Evolutionary conservation across 2,329 filamentous ascomycete genomes (phyloP).

Genomic region (Colletotrichum sp.): DNA sequence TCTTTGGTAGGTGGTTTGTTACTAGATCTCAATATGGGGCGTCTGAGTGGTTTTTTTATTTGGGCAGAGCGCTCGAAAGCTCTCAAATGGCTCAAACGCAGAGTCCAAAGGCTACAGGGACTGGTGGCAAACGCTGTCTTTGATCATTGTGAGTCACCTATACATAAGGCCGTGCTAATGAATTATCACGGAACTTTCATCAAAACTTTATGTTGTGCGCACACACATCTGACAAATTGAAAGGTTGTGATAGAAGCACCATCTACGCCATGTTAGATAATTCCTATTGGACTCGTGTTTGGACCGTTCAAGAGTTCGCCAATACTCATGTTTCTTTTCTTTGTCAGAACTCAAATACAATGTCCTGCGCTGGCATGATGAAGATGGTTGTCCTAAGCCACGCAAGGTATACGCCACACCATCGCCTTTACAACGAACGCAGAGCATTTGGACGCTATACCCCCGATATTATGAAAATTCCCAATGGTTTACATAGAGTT

Average conservation of each 20-base stretch:
- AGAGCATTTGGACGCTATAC: too few species aligned
- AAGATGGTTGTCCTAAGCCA: too few species aligned
- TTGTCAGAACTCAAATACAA: fast-evolving
- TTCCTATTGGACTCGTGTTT: not conserved
- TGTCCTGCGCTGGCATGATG: fast-evolving
- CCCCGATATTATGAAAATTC: too few species aligned
- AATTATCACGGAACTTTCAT: too few species aligned
- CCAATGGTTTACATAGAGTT: too few species aligned
- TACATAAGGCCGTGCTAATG: too few species aligned
- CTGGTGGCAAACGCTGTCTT: too few species aligned
- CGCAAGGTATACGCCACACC: too few species aligned
- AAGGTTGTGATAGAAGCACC: fast-evolving
- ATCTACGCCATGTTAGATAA: fast-evolving
- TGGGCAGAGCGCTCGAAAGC: not conserved
- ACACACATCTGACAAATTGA: too few species aligned
- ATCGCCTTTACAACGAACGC: too few species aligned
- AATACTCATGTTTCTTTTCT: not conserved
- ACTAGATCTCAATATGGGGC: fast-evolving
- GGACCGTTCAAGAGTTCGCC: not conserved
- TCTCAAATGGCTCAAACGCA: fast-evolving
- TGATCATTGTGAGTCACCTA: not conserved
- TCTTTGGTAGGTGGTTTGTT: too few species aligned
- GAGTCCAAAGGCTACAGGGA: fast-evolving
- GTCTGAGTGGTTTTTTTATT: fast-evolving
- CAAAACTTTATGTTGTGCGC: too few species aligned